A percentile compares a stretch with the other conserved stretches of the same genome.
These are phyloP conservation scores for Triticum timopheevii DNA, from an alignment of 176 grass and related monocot genomes.

Conservation along the genomic window DNA sequence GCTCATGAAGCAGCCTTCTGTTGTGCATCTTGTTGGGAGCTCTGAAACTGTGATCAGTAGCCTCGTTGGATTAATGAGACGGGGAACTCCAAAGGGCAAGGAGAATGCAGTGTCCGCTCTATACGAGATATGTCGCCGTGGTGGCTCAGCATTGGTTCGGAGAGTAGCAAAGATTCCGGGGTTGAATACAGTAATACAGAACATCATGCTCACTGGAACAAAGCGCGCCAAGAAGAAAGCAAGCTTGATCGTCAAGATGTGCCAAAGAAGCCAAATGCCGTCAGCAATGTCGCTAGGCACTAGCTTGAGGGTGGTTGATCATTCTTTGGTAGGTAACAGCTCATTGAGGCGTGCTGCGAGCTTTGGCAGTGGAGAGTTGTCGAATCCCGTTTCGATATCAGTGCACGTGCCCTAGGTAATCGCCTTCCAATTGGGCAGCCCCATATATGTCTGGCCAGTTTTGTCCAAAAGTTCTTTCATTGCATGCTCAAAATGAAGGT, in stretches of 20 bases:
- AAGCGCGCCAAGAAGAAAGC: constrained; percentile 95
- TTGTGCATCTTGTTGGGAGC: constrained; percentile 63
- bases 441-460: constrained; percentile 37
- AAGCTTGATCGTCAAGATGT: constrained; percentile 71
- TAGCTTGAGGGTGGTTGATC: constrained; percentile 50
- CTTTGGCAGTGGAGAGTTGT: constrained; percentile 64
- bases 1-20: constrained; percentile 65
- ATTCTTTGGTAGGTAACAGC: constrained; percentile 53
- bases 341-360: constrained; percentile 40
- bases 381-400: constrained; percentile 64
- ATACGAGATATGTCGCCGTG: constrained; percentile 78
- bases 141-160: constrained; percentile 52
- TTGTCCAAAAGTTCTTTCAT: constrained; percentile 60
- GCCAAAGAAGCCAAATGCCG: constrained; percentile 59
- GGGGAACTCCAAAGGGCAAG: constrained; percentile 89
- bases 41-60: constrained; percentile 58
- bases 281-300: constrained; percentile 43
- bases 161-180: constrained; percentile 59
- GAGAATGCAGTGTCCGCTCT: constrained; percentile 94
- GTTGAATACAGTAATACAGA: constrained; percentile 63
- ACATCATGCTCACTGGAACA: constrained; percentile 63
- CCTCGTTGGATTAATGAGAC: constrained; percentile 74
- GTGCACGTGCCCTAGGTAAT: constrained; percentile 68
- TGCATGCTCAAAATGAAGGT: constrained; percentile 51
- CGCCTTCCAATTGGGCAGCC: constrained; percentile 24